These are phyloP conservation scores for Mallotus repandus DNA, from an alignment of 441 rosid genomes.

Conservation along the genomic window DNA sequence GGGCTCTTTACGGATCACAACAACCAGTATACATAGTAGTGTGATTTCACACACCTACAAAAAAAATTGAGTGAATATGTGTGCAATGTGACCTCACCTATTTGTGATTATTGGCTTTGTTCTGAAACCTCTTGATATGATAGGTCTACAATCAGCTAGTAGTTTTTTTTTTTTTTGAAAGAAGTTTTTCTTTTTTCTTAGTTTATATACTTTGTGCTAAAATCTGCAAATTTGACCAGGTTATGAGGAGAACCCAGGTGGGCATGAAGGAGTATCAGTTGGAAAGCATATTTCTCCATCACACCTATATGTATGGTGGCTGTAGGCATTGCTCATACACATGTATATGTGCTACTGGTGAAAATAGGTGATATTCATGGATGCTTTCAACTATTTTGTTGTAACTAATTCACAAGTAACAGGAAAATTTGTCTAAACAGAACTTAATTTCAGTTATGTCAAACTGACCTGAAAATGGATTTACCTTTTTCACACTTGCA, in stretches of 20 bases:
- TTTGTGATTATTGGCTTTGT: neutral
- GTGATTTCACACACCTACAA: neutral
- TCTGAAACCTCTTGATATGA: neutral
- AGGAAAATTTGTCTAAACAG: slow-evolving; percentile 3
- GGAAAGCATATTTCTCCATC: slow-evolving; percentile 96
- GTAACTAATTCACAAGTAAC: slow-evolving; percentile 2
- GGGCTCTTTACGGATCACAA: neutral
- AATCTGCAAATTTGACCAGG: slow-evolving; percentile 39
- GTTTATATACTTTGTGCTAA: neutral
- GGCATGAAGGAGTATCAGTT: slow-evolving; percentile 91
- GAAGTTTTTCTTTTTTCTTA: neutral
- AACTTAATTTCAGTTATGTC: neutral
- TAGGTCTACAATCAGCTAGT: neutral
- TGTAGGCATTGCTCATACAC: slow-evolving; percentile 97
- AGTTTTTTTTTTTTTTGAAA: too few relatives aligned
- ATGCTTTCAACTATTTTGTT: neutral
- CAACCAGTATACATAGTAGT: neutral
- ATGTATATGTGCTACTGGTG: slow-evolving; percentile 96
- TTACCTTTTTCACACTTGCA: neutral
- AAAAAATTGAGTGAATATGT: neutral
- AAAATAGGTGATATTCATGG: slow-evolving; percentile 58
- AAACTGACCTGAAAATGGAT: neutral
- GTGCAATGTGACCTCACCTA: neutral
- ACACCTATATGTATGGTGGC: slow-evolving; percentile 91
- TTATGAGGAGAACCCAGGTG: slow-evolving; percentile 63